Percentiles rank a stretch among this genome's conserved stretches.
Evolutionary conservation across 495 filamentous ascomycete species (phyloP).

Genomic region (Penicillium silybi): DNA sequence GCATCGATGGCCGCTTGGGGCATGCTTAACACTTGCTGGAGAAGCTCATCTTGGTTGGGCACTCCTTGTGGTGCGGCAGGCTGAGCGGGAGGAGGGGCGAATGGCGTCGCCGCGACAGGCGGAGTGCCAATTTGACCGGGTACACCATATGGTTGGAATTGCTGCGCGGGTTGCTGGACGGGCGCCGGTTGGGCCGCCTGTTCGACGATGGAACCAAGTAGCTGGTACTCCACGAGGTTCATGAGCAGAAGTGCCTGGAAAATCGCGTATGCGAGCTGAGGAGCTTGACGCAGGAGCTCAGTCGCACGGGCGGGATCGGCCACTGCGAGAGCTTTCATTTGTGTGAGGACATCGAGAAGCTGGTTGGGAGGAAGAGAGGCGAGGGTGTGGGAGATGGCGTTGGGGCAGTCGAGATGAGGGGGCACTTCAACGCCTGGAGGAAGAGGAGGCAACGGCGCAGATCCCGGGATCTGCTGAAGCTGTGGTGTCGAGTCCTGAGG

Average conservation of each 20-base stretch:
- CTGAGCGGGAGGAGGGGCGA: constrained; percentile 42
- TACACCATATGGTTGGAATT: constrained; percentile 33
- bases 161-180: constrained; percentile 28
- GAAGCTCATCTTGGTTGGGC: constrained; percentile 59
- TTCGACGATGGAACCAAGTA: constrained; percentile 56
- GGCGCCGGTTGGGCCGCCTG: constrained; percentile 42
- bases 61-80: constrained; percentile 40
- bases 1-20: constrained; percentile 71
- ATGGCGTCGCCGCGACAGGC: constrained; percentile 56
- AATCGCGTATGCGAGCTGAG: constrained; percentile 91
- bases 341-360: constrained; percentile 86
- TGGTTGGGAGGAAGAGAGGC: constrained; percentile 80
- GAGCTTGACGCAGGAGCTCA: constrained; percentile 82
- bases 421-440: constrained; percentile 81
- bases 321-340: constrained; percentile 87
- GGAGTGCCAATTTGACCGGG: constrained; percentile 51
- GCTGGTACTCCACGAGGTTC: constrained; percentile 75
- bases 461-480: constrained; percentile 24
- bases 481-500: constrained; percentile 21
- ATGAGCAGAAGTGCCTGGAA: constrained; percentile 94
- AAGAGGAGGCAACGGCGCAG: constrained; percentile 63
- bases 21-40: constrained; percentile 72
- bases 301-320: constrained; percentile 79
- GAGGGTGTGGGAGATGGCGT: constrained; percentile 87
- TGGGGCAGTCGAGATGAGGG: constrained; percentile 74